Evolutionary conservation across 73 alveolate species (phyloP).

Genomic region (Symbiodinium natans): DNA sequence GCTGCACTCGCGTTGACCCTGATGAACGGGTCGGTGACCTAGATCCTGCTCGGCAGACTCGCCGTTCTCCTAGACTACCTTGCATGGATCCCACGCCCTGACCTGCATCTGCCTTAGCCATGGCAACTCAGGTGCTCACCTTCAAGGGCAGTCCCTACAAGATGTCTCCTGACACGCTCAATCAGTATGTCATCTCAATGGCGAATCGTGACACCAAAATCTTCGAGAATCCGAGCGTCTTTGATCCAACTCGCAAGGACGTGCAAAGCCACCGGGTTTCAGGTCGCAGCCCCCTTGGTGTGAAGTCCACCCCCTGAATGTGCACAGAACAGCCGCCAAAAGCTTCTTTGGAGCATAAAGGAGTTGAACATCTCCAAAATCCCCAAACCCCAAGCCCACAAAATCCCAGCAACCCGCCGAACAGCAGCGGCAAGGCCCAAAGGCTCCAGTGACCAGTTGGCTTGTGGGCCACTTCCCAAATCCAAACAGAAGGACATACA

Average conservation of each 20-base stretch:
- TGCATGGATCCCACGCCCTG: neutral
- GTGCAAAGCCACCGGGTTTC: too few relatives aligned
- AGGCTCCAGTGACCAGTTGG: too few relatives aligned
- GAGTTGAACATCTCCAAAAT: too few relatives aligned
- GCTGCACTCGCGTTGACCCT: constrained; percentile 30
- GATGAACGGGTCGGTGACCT: constrained; percentile 20
- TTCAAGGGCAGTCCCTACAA: constrained; percentile 30
- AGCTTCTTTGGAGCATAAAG: too few relatives aligned
- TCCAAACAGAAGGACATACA: too few relatives aligned
- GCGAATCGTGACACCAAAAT: constrained; percentile 67
- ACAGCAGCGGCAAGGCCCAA: too few relatives aligned
- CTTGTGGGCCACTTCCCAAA: neutral
- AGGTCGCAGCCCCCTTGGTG: too few relatives aligned
- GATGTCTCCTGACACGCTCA: constrained; percentile 20
- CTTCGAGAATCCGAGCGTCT: constrained; percentile 49
- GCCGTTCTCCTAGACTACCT: neutral
- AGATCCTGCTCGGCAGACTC: neutral
- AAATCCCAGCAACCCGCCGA: too few relatives aligned
- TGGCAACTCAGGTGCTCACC: constrained; percentile 11
- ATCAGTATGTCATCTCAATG: constrained; percentile 70
- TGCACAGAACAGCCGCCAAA: too few relatives aligned
- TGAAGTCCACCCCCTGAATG: too few relatives aligned
- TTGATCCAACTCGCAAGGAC: constrained; percentile 75
- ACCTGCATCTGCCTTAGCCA: neutral
- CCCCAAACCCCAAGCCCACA: too few relatives aligned